phyloP scores from a whole-genome alignment of 352 stramenopile genomes.

The Pythium vanterpoolii region DNA sequence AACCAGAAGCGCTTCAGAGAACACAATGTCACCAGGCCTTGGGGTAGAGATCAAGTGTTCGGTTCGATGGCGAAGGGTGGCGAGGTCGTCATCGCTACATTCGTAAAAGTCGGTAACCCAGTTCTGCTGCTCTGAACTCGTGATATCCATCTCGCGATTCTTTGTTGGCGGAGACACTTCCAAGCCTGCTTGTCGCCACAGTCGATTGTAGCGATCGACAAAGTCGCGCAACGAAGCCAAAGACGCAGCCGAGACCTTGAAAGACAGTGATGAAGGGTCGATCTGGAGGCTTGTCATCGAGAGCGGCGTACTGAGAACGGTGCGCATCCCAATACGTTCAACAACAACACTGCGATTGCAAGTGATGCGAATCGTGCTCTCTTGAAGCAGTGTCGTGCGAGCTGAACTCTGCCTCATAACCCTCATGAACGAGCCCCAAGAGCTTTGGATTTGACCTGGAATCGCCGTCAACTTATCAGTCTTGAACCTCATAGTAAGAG shows the following conservation, averaged over 20 bases:
- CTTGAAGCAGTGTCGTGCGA: conserved; percentile 44
- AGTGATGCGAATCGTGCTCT: conserved; percentile 35
- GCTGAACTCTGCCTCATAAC: conserved; percentile 40
- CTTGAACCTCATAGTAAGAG: conserved; percentile 43
- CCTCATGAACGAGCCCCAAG: conserved; percentile 46
- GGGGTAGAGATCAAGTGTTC: conserved; percentile 43
- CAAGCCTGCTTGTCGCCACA: background rate
- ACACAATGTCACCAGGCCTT: conserved; percentile 57
- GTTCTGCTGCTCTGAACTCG: background rate
- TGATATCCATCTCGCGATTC: too few species aligned
- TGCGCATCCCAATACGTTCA: background rate
- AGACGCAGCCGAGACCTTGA: conserved; percentile 16
- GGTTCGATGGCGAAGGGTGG: conserved; percentile 43
- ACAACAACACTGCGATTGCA: conserved; percentile 7
- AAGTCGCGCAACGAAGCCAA: conserved; percentile 20
- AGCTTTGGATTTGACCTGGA: conserved; percentile 39
- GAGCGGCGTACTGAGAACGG: conserved; percentile 2
- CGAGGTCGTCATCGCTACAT: conserved; percentile 42
- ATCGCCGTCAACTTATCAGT: conserved; percentile 31
- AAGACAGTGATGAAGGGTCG: conserved; percentile 11
- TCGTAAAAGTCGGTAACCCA: background rate
- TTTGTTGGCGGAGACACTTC: background rate
- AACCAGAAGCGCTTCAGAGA: conserved; percentile 60
- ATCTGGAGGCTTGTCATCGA: conserved; percentile 10
- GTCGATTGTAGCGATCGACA: background rate